Percentiles rank a stretch among this genome's conserved stretches.
These are phyloP conservation scores for Cytospora leucostoma DNA, from an alignment of 2,329 filamentous ascomycete species.

Conservation along the genomic window DNA sequence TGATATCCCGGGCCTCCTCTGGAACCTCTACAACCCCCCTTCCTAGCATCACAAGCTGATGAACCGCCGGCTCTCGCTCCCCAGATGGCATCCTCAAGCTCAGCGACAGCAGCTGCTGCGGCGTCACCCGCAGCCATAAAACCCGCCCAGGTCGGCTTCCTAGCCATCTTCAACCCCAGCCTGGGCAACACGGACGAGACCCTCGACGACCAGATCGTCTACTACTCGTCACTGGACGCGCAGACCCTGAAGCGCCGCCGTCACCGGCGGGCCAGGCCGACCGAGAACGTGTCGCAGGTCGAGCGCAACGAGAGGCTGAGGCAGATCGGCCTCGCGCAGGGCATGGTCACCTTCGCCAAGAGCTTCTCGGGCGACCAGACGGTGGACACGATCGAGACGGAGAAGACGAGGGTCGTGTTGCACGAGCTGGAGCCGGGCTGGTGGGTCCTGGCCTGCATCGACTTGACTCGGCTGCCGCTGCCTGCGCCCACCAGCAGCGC, in stretches of 20 bases:
- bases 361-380: slow-evolving; percentile 78
- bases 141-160: slow-evolving; percentile 84
- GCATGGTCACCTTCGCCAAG: slow-evolving; percentile 90
- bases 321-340: slow-evolving; percentile 94
- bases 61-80: background rate
- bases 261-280: slow-evolving; percentile 44
- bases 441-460: slow-evolving; percentile 92
- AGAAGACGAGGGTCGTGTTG: slow-evolving; percentile 80
- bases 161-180: slow-evolving; percentile 93
- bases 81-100: slow-evolving; percentile 13
- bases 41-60: background rate
- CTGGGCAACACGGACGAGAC: slow-evolving; percentile 62
- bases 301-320: slow-evolving; percentile 84
- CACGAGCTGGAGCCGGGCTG: slow-evolving; percentile 87
- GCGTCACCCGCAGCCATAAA: slow-evolving; percentile 43
- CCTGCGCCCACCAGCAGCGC: slow-evolving; percentile 48
- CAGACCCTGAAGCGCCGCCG: slow-evolving; percentile 44
- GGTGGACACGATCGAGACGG: slow-evolving; percentile 86
- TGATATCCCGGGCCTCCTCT: background rate
- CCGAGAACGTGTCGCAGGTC: slow-evolving; percentile 54
- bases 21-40: background rate
- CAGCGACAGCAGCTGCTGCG: background rate
- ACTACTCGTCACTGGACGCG: slow-evolving; percentile 72
- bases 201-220: slow-evolving; percentile 83
- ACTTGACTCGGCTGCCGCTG: slow-evolving; percentile 72